Conservation (phyloP, 352 stramenopile species). For the Pythium brachiatum region DNA sequence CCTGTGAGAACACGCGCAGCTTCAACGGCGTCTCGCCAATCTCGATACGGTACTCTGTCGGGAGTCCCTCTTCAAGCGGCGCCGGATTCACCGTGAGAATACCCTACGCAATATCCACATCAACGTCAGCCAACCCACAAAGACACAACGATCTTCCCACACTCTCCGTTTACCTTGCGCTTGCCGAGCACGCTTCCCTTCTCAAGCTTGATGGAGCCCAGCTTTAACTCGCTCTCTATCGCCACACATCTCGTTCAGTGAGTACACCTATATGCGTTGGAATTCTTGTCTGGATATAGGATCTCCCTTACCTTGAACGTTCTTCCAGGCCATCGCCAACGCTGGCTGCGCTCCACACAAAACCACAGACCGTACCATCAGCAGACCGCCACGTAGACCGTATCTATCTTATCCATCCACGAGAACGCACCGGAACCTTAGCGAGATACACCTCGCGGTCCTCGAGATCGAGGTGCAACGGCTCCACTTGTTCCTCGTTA, state of each 20-base stretch:
- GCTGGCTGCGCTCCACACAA: constrained; percentile 40
- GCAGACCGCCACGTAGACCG: background rate
- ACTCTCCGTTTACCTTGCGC: constrained; percentile 49
- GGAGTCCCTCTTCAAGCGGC: constrained; percentile 72
- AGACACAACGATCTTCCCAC: background rate
- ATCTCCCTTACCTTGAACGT: constrained; percentile 57
- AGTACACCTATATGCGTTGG: background rate
- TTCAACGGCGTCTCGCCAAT: constrained; percentile 75
- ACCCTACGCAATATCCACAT: constrained; percentile 35
- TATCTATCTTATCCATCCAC: background rate
- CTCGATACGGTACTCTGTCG: constrained; percentile 80
- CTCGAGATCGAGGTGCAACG: constrained; percentile 83
- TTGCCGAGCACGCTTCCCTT: constrained; percentile 65
- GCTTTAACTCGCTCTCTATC: constrained; percentile 82
- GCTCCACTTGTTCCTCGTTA: constrained; percentile 89
- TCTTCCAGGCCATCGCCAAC: constrained; percentile 78
- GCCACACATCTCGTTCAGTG: background rate
- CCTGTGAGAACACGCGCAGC: constrained; percentile 83
- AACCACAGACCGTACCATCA: constrained; percentile 3
- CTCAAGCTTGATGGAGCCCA: constrained; percentile 83
- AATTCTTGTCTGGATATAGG: background rate
- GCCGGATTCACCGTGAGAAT: constrained; percentile 74
- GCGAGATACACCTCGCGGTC: constrained; percentile 85
- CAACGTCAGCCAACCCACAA: background rate
- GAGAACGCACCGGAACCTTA: constrained; percentile 71